phyloP scores from a whole-genome alignment of 1,139 yeast species.

The Blastobotrys indianensis region DNA sequence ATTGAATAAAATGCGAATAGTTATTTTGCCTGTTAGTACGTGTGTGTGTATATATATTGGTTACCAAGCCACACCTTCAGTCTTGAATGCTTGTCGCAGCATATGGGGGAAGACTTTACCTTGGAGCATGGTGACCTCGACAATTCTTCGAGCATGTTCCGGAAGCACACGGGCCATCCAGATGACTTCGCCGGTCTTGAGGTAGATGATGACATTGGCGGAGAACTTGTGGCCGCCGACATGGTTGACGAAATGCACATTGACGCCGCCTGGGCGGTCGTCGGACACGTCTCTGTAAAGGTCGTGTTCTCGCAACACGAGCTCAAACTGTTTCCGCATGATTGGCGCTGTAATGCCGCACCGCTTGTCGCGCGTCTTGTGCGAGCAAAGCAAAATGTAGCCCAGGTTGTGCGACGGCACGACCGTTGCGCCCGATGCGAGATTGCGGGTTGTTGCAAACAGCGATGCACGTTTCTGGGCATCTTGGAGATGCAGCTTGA shows the following conservation, averaged over 20 bases:
- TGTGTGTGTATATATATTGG: too few relatives aligned
- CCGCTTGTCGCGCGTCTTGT: conserved; percentile 81
- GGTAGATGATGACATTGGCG: conserved; percentile 77
- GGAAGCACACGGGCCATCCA: conserved; percentile 90
- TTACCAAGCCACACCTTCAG: conserved; percentile 10
- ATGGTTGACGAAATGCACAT: conserved; percentile 68
- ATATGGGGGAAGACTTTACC: conserved; percentile 70
- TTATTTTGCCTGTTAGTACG: too few relatives aligned
- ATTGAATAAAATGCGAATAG: too few relatives aligned
- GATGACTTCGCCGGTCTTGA: conserved; percentile 65
- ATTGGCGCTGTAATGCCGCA: conserved; percentile 96
- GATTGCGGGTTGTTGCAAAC: conserved; percentile 5
- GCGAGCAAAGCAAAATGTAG: conserved; percentile 77
- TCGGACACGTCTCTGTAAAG: conserved; percentile 72
- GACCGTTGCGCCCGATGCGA: not conserved
- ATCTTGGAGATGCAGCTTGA: conserved; percentile 22
- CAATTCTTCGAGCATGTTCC: conserved; percentile 61
- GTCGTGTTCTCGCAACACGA: conserved; percentile 63
- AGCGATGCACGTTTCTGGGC: conserved; percentile 2
- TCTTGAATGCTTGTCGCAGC: conserved; percentile 47
- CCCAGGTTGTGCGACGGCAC: conserved; percentile 38
- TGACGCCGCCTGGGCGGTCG: conserved; percentile 64
- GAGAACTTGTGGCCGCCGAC: conserved; percentile 95
- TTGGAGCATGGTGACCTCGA: conserved; percentile 63
- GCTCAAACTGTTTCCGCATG: conserved; percentile 71